Evolutionary conservation across 2,329 filamentous ascomycete genomes (phyloP).

Genomic region (Verticillium nubilum): DNA sequence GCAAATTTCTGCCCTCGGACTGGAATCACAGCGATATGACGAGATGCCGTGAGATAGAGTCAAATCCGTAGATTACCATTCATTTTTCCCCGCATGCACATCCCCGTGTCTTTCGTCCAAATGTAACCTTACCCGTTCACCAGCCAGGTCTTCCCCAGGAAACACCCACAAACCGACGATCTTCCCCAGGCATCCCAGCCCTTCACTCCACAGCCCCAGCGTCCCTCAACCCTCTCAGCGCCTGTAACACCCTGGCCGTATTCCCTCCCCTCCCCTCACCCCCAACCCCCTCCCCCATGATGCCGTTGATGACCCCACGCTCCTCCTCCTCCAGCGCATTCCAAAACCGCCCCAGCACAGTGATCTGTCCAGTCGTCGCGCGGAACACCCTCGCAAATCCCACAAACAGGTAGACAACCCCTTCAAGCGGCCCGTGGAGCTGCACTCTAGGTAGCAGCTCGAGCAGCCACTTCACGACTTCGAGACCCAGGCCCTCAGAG

Average conservation of each 20-base stretch:
- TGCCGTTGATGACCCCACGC: not conserved
- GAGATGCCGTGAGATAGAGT: not conserved
- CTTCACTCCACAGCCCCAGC: not conserved
- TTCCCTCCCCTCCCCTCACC: not conserved
- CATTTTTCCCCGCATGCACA: not conserved
- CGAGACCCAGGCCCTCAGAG: slow-evolving; percentile 16
- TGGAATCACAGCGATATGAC: not conserved
- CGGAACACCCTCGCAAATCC: slow-evolving; percentile 8
- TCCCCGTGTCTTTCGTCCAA: not conserved
- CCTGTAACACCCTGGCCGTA: not conserved
- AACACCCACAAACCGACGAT: not conserved
- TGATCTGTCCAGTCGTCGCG: slow-evolving; percentile 6
- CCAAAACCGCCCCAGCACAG: slow-evolving; percentile 7
- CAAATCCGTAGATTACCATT: not conserved
- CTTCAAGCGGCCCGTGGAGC: slow-evolving; percentile 2
- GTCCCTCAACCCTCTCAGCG: not conserved
- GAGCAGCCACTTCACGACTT: slow-evolving; percentile 18
- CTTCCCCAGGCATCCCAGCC: not conserved
- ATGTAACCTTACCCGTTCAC: not conserved
- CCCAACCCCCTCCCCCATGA: not conserved
- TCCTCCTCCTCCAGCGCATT: slow-evolving; percentile 6
- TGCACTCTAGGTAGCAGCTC: slow-evolving; percentile 13
- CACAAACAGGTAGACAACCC: slow-evolving; percentile 6
- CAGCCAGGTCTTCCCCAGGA: too few species aligned
- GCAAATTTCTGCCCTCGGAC: not conserved